These are phyloP conservation scores for Moringa oleifera DNA, from an alignment of 345 rosid genomes.

Conservation along the genomic window DNA sequence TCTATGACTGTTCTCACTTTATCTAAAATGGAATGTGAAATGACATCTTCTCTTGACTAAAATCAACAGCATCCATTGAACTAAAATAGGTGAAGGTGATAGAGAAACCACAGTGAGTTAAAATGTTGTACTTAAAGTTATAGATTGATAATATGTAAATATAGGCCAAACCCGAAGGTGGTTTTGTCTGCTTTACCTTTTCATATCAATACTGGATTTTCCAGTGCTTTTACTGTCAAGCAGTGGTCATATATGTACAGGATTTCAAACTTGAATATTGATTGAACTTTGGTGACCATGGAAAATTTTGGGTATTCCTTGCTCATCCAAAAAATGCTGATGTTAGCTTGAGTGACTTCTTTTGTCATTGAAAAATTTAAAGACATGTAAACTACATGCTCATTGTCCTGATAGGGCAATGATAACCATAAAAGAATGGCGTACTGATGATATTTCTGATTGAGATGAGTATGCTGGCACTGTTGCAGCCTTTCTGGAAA, in stretches of 20 bases:
- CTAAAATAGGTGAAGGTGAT: too few species aligned
- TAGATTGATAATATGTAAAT: neutral
- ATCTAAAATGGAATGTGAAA: neutral
- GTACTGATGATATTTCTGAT: conserved; percentile 15
- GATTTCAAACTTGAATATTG: neutral
- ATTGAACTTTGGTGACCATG: too few species aligned
- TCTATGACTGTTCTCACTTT: neutral
- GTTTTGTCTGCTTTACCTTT: neutral
- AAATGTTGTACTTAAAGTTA: neutral
- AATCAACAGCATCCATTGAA: too few species aligned
- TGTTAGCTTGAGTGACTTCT: neutral
- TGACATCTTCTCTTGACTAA: neutral
- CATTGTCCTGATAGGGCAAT: neutral
- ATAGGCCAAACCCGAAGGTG: neutral
- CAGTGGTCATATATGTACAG: neutral
- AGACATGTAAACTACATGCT: neutral
- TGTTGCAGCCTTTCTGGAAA: conserved; percentile 89
- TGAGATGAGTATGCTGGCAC: conserved; percentile 14
- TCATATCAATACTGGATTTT: neutral
- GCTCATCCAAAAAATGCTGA: neutral
- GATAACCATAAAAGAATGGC: neutral
- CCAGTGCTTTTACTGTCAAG: neutral
- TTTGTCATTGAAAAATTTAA: conserved; percentile 5
- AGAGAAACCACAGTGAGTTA: neutral
- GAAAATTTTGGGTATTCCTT: neutral